Evolutionary conservation across 2,329 filamentous ascomycete genomes (phyloP).

Genomic region (Colletotrichum phormii): DNA sequence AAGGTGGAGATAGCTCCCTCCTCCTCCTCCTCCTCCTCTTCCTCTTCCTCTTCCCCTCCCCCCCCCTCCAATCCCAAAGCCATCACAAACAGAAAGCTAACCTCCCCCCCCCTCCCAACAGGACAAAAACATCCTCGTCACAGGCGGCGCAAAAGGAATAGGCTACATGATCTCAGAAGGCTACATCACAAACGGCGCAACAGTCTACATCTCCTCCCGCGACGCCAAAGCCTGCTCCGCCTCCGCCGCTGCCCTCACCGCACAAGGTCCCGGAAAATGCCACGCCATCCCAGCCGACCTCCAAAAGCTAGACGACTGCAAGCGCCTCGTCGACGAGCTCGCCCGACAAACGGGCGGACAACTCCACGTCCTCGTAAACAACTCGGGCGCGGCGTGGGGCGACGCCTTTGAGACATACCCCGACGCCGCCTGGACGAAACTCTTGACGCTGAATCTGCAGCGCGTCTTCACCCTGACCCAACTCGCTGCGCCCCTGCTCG

Average conservation of each 20-base stretch:
- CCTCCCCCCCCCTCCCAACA: conserved; percentile 39
- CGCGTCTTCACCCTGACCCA: conserved; percentile 77
- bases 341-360: conserved; percentile 56
- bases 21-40: too few relatives aligned
- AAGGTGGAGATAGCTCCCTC: too few relatives aligned
- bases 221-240: conserved; percentile 68
- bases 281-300: conserved; percentile 73
- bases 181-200: conserved; percentile 72
- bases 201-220: conserved; percentile 74
- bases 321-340: conserved; percentile 64
- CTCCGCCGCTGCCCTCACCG: conserved; percentile 67
- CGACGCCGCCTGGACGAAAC: conserved; percentile 66
- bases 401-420: conserved; percentile 70
- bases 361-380: conserved; percentile 74
- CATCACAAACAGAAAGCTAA: neutral
- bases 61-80: neutral
- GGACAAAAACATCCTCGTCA: conserved; percentile 70
- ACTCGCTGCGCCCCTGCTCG: conserved; percentile 68
- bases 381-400: conserved; percentile 74
- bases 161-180: conserved; percentile 76
- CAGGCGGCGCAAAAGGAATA: conserved; percentile 70
- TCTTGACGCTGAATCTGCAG: conserved; percentile 74
- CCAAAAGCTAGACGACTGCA: conserved; percentile 68
- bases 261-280: conserved; percentile 62
- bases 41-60: neutral